These are phyloP conservation scores for Gillenia trifoliata DNA, from an alignment of 306 rosid species.

Conservation along the genomic window DNA sequence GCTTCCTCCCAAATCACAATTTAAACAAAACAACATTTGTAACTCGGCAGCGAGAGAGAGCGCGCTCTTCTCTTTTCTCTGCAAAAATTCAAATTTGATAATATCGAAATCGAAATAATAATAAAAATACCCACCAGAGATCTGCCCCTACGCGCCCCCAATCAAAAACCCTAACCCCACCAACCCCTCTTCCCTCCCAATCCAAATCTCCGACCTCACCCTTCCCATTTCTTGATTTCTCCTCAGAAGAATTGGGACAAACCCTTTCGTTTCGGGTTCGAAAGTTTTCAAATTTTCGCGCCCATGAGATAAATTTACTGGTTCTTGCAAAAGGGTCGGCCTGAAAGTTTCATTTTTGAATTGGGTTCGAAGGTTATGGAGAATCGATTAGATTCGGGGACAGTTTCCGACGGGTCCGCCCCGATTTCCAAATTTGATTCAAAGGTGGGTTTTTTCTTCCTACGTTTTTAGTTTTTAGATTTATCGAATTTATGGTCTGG, in stretches of 20 bases:
- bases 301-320: not conserved
- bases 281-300: not conserved
- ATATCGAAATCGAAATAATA: not conserved
- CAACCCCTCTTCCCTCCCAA: not conserved
- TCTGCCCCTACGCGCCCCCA: not conserved
- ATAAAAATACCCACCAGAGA: slow-evolving; percentile 3
- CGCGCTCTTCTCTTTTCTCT: slow-evolving; percentile 22
- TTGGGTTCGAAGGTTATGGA: slow-evolving; percentile 34
- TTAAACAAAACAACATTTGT: not conserved
- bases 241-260: not conserved
- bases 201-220: not conserved
- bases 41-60: not conserved
- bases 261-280: not conserved
- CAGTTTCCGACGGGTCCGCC: slow-evolving; percentile 8
- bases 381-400: slow-evolving; percentile 24
- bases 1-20: not conserved
- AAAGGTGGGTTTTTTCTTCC: slow-evolving; percentile 38
- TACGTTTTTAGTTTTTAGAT: slow-evolving; percentile 10
- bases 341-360: slow-evolving; percentile 5
- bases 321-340: not conserved
- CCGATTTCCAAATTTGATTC: slow-evolving; percentile 29
- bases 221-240: not conserved
- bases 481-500: not conserved
- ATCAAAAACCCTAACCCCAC: slow-evolving; percentile 26
- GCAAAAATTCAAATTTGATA: slow-evolving; percentile 28